Conservation (phyloP, 192 early-diverging fungal genomes). For the Chytriomyces confervae region DNA sequence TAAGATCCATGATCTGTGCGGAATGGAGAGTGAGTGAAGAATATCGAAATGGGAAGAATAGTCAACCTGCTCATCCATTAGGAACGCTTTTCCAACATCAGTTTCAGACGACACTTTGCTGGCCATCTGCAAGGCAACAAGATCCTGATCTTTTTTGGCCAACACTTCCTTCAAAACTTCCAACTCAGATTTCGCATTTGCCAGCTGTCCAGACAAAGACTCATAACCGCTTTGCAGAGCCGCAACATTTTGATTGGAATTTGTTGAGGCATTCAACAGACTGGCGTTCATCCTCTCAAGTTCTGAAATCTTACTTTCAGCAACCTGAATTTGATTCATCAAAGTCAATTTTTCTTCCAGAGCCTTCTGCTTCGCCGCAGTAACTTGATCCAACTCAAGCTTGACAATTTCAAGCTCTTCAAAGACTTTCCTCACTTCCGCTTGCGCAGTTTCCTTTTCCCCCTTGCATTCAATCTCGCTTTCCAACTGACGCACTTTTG, state of each 20-base stretch:
- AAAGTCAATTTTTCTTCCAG: neutral
- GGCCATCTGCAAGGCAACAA: neutral
- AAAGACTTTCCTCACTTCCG: neutral
- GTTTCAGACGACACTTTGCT: neutral
- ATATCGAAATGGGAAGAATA: neutral
- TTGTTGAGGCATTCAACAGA: too few relatives aligned
- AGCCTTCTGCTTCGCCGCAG: neutral
- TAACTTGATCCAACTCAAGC: too few relatives aligned
- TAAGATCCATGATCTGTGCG: slow-evolving; percentile 24
- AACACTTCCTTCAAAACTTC: slow-evolving; percentile 17
- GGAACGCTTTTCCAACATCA: slow-evolving; percentile 4
- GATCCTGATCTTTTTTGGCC: slow-evolving; percentile 21
- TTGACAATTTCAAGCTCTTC: too few relatives aligned
- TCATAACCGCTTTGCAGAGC: neutral
- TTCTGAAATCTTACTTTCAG: too few relatives aligned
- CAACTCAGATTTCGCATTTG: slow-evolving; percentile 1
- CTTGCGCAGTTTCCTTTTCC: neutral
- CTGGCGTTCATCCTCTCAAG: too few relatives aligned
- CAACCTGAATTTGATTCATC: too few relatives aligned
- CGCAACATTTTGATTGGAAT: too few relatives aligned
- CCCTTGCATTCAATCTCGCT: neutral
- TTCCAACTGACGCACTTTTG: neutral
- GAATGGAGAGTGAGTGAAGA: neutral
- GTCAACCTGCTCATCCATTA: slow-evolving; percentile 29
- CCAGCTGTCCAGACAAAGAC: neutral